phyloP scores from a whole-genome alignment of 1,284 basidiomycete genomes.

The Cryptococcus wingfieldii region DNA sequence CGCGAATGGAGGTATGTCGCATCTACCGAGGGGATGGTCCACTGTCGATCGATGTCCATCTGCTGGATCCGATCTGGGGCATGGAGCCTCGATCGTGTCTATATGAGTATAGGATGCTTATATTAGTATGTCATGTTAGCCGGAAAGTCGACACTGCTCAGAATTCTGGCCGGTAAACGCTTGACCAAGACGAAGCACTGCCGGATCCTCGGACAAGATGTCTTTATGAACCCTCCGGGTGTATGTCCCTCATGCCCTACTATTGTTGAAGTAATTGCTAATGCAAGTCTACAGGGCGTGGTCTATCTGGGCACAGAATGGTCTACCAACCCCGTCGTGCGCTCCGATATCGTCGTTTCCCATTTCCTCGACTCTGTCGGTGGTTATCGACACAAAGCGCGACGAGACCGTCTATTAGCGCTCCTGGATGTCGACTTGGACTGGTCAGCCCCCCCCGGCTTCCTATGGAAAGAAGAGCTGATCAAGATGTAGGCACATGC shows the following conservation, averaged over 20 bases:
- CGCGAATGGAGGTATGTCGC: slow-evolving; percentile 74
- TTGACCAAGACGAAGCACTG: slow-evolving; percentile 67
- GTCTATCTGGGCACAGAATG: slow-evolving; percentile 91
- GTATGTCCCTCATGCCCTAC: slow-evolving; percentile 27
- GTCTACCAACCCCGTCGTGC: slow-evolving; percentile 95
- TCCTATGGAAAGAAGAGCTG: neutral
- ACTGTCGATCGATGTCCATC: neutral
- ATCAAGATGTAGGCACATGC: slow-evolving; percentile 48
- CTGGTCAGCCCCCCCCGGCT: slow-evolving; percentile 49
- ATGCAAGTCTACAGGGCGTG: slow-evolving; percentile 54
- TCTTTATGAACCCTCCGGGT: slow-evolving; percentile 61
- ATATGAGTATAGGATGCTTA: neutral
- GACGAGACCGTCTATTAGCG: slow-evolving; percentile 79
- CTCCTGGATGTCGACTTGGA: slow-evolving; percentile 92
- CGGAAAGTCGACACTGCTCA: slow-evolving; percentile 91
- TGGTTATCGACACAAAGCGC: slow-evolving; percentile 86
- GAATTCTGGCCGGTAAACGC: slow-evolving; percentile 89
- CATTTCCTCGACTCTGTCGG: slow-evolving; percentile 92
- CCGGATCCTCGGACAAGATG: slow-evolving; percentile 71
- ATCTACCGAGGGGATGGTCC: neutral
- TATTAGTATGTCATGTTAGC: slow-evolving; percentile 50
- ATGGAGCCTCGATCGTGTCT: neutral
- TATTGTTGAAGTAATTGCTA: neutral
- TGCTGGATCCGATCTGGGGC: neutral
- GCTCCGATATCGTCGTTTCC: slow-evolving; percentile 81